These are phyloP conservation scores for Ustanciosporium gigantosporum DNA, from an alignment of 1,284 basidiomycete genomes.

Conservation along the genomic window DNA sequence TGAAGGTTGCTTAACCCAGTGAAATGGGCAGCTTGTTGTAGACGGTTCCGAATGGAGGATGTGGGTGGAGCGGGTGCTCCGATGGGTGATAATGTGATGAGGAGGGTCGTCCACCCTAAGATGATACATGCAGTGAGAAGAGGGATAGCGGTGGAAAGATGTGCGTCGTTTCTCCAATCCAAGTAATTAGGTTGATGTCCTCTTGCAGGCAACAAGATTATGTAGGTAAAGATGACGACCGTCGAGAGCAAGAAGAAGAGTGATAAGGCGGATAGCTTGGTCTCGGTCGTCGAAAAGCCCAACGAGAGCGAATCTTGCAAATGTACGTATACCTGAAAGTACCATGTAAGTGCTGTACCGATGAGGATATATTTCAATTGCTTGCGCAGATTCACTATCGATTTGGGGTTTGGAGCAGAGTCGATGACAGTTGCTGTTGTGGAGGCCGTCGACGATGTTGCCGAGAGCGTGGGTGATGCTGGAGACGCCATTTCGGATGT, in stretches of 20 bases:
- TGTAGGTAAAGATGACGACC: constrained; percentile 19
- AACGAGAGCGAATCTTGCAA: constrained; percentile 14
- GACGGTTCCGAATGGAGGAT: not conserved
- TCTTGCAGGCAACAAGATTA: constrained; percentile 25
- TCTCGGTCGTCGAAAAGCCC: not conserved
- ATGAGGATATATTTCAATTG: constrained; percentile 40
- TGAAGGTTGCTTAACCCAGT: constrained; percentile 2
- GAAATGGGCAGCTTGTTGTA: constrained; percentile 9
- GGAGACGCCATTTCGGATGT: too few relatives aligned
- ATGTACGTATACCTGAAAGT: constrained; percentile 32
- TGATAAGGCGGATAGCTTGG: constrained; percentile 9
- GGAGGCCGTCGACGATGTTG: constrained; percentile 12
- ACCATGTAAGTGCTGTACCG: constrained; percentile 11
- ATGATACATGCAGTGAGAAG: constrained; percentile 30
- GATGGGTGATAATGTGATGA: constrained; percentile 25
- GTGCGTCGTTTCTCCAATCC: constrained; percentile 19
- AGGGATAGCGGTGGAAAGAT: constrained; percentile 13
- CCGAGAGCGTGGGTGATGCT: constrained; percentile 14
- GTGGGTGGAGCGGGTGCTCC: constrained; percentile 29
- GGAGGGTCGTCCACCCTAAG: constrained; percentile 17
- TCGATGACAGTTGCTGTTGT: constrained; percentile 22
- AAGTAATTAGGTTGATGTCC: constrained; percentile 22
- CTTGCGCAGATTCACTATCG: constrained; percentile 32
- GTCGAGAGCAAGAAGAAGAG: constrained; percentile 10
- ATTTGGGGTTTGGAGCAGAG: constrained; percentile 15